phyloP scores from a whole-genome alignment of 257 asterid genomes.

The Nicotiana attenuata region DNA sequence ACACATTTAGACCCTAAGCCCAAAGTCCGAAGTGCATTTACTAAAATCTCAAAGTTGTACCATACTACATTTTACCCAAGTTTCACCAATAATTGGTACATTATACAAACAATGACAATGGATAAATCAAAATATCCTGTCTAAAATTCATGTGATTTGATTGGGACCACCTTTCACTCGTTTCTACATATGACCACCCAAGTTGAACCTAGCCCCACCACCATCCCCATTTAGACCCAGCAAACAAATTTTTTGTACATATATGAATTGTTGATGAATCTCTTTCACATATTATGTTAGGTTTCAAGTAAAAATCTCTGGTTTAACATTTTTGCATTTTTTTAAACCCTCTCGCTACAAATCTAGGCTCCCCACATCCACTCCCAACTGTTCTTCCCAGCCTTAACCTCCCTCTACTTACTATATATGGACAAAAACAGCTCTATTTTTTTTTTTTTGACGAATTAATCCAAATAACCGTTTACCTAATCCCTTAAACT shows the following conservation, averaged over 20 bases:
- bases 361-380: background rate
- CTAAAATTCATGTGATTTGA: background rate
- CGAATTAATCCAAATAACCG: no score
- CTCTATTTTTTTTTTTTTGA: background rate
- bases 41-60: background rate
- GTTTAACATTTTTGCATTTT: background rate
- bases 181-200: background rate
- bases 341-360: no score
- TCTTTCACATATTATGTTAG: background rate
- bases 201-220: background rate
- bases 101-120: background rate
- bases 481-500: no score
- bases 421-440: no score
- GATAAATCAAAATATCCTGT: background rate
- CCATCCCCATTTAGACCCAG: no score
- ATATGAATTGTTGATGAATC: background rate
- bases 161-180: background rate
- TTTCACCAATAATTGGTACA: slow-evolving; percentile 5
- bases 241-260: no score
- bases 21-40: background rate
- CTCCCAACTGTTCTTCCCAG: background rate
- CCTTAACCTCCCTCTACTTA: background rate
- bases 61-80: background rate
- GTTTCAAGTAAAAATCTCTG: background rate
- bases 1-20: background rate